Evolutionary conservation across 2,329 filamentous ascomycete genomes (phyloP), one percentile per base, ranked within the genome.

Genomic region (Aspergillus texensis): DNA sequence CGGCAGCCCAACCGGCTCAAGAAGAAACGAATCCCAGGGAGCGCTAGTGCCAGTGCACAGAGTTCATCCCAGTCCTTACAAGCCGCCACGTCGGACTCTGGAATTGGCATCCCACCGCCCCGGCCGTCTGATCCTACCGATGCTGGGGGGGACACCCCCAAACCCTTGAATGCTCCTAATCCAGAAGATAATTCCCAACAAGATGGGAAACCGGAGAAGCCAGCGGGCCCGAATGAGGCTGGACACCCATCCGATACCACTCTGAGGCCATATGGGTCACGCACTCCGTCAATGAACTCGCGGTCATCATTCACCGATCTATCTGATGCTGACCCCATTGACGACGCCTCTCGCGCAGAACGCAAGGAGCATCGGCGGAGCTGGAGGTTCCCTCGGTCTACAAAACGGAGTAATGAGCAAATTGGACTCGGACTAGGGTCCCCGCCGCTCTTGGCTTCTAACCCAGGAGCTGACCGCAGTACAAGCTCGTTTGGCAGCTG

Each of bases 1-100:
- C 87, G 91, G 53, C 90, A 90, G 74, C 92, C 93, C 0, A 97
- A 97, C 73, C 97, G 97, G 78, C 82, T 99, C 58, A 91, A 90
- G 77, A 98, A 98, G 83, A 97, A 92, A 78, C 85, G 80, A n/a
- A 82, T 91, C 61, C 89, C 91, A 0, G 89, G 88, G 48, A 92
- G 91, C 72, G 80, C 91, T 26, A 94, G 93, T 70, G 90, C 89
- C 24, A 97, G 94, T 74, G 94, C 94, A 0, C 93, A 97, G 67
- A 97, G 94, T 74, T 98, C 95, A 19, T 91, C 87, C 8, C 87
- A 91, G 19, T 97, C 94, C 9, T 81, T 96, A n/a, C 79, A 80
- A 36, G 83, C 67, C 6, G 73, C 73, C 19, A 74, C 76, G 10
- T 74, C 71, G 16, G 74, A 86, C 79, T 28, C 81, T 75, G 63